These are phyloP conservation scores for Bryum argenteum DNA, from an alignment of 225 moss, liverwort and hornwort genomes.

Conservation along the genomic window DNA sequence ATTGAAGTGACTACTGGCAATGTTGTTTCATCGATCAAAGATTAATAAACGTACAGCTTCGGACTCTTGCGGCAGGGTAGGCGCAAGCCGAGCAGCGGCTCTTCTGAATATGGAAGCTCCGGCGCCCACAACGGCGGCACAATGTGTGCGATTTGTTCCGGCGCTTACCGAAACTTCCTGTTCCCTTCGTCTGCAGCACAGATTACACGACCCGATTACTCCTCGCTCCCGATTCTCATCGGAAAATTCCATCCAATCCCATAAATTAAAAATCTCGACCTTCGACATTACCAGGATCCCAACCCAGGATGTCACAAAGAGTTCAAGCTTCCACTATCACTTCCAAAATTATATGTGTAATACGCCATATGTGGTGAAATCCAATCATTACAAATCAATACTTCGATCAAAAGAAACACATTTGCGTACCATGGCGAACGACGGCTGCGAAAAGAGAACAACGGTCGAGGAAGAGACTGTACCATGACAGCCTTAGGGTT, in stretches of 20 bases:
- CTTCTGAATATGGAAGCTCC: conserved; percentile 90
- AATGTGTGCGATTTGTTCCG: conserved; percentile 86
- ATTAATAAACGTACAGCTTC: conserved; percentile 48
- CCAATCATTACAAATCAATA: no score
- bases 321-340: background rate
- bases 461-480: background rate
- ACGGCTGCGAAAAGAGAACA: background rate
- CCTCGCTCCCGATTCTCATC: background rate
- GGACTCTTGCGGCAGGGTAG: conserved; percentile 80
- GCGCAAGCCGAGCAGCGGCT: conserved; percentile 89
- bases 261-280: background rate
- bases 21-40: background rate
- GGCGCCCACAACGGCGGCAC: conserved; percentile 84
- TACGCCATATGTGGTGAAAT: background rate
- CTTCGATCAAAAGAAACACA: background rate
- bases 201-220: background rate
- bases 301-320: background rate
- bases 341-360: background rate
- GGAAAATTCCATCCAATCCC: background rate
- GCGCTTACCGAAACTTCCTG: conserved; percentile 89
- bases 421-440: conserved; percentile 8
- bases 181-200: conserved; percentile 72
- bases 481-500: background rate
- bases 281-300: background rate
- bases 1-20: background rate